A percentile compares a stretch with the other conserved stretches of the same genome.
Conservation (phyloP, 306 rosid species). For the Hippophae rhamnoides region DNA sequence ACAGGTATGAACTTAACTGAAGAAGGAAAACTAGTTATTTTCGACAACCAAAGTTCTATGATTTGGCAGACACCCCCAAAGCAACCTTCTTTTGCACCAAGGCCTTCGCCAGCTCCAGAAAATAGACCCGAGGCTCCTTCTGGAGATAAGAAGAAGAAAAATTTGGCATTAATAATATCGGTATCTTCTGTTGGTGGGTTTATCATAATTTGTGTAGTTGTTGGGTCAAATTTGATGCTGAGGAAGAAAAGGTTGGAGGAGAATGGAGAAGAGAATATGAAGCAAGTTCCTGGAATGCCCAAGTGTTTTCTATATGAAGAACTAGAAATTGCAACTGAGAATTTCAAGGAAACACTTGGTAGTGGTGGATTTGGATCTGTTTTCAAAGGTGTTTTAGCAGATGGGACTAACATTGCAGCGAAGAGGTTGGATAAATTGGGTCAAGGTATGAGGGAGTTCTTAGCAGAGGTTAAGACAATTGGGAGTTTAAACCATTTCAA, state of each 20-base stretch:
- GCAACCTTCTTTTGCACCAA: not conserved
- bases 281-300: slow-evolving; percentile 7
- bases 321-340: not conserved
- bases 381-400: slow-evolving; percentile 7
- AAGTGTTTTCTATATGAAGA: slow-evolving; percentile 1
- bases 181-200: slow-evolving; percentile 1
- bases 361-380: slow-evolving; percentile 12
- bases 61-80: slow-evolving; percentile 12
- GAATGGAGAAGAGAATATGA: not conserved
- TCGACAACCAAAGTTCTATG: not conserved
- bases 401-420: slow-evolving; percentile 11
- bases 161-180: not conserved
- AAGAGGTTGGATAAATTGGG: slow-evolving; percentile 11
- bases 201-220: not conserved
- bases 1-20: slow-evolving; percentile 12
- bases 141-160: not conserved
- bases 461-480: slow-evolving; percentile 21
- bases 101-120: not conserved
- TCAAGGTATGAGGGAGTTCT: slow-evolving; percentile 7
- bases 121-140: not conserved
- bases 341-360: slow-evolving; percentile 3
- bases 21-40: slow-evolving; percentile 8
- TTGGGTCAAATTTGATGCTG: not conserved
- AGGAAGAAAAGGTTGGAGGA: not conserved
- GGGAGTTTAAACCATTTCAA: slow-evolving; percentile 13